phyloP scores from a whole-genome alignment of 805 yeast genomes.

The Metschnikowia cerradonensis region DNA sequence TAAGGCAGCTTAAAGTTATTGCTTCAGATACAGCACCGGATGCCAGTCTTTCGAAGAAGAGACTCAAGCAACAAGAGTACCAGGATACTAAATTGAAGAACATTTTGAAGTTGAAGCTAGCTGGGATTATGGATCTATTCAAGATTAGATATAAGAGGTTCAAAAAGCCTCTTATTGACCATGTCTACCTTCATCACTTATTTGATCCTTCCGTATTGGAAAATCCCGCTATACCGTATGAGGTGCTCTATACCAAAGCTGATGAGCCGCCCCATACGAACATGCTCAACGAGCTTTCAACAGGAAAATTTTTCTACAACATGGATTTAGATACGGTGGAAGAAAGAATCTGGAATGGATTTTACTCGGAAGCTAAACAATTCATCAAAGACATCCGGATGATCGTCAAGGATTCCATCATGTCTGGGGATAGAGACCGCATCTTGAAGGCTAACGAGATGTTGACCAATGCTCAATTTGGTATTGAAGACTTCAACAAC shows the following conservation, averaged over 20 bases:
- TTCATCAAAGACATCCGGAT: slow-evolving; percentile 79
- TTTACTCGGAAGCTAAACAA: slow-evolving; percentile 87
- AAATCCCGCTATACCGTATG: slow-evolving; percentile 35
- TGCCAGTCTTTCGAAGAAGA: slow-evolving; percentile 35
- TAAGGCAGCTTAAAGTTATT: slow-evolving; percentile 37
- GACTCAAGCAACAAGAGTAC: slow-evolving; percentile 49
- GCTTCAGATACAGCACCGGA: slow-evolving; percentile 24
- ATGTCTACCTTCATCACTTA: slow-evolving; percentile 62
- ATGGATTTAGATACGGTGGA: slow-evolving; percentile 94
- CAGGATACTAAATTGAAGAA: slow-evolving; percentile 82
- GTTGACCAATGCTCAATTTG: slow-evolving; percentile 95
- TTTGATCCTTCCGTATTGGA: slow-evolving; percentile 57
- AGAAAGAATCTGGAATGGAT: slow-evolving; percentile 96
- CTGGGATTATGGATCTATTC: slow-evolving; percentile 85
- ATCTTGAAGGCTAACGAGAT: slow-evolving; percentile 82
- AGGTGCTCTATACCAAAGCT: slow-evolving; percentile 41
- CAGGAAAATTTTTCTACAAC: slow-evolving; percentile 71
- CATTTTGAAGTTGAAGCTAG: slow-evolving; percentile 75
- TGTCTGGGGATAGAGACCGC: slow-evolving; percentile 79
- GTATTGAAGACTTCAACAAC: slow-evolving; percentile 79
- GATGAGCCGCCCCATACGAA: slow-evolving; percentile 48
- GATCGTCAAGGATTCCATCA: slow-evolving; percentile 74
- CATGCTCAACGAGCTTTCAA: slow-evolving; percentile 74
- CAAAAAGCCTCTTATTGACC: slow-evolving; percentile 87
- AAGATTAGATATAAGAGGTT: slow-evolving; percentile 84